A percentile compares a stretch with the other conserved stretches of the same genome.
phyloP scores from a whole-genome alignment of 2,329 filamentous ascomycete species.

The Arthrobotrys sinensis region DNA sequence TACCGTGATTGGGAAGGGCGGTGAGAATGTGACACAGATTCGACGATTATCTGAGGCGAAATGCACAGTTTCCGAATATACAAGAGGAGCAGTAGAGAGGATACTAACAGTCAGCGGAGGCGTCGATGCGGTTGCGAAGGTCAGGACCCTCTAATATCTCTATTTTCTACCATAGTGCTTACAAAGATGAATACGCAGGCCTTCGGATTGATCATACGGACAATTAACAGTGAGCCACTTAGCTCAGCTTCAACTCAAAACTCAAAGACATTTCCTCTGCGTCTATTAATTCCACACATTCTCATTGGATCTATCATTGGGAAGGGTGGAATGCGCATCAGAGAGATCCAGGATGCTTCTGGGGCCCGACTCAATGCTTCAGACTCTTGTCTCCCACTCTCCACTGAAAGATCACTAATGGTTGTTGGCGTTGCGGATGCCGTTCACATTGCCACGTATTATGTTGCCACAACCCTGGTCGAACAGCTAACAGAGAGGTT shows the following conservation, averaged over 20 bases:
- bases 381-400: slow-evolving; percentile 92
- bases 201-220: slow-evolving; percentile 97
- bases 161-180: not conserved
- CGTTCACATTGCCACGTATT: slow-evolving; percentile 98
- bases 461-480: slow-evolving; percentile 96
- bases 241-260: slow-evolving; percentile 89
- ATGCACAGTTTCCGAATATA: slow-evolving; percentile 98
- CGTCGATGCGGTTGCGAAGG: slow-evolving; percentile 97
- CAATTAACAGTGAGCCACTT: slow-evolving; percentile 95
- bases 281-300: slow-evolving; percentile 94
- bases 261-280: slow-evolving; percentile 97
- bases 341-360: slow-evolving; percentile 98
- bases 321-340: slow-evolving; percentile 94
- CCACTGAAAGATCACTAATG: slow-evolving; percentile 96
- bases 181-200: slow-evolving; percentile 73
- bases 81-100: slow-evolving; percentile 95
- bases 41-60: slow-evolving; percentile 95
- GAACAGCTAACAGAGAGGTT: slow-evolving; percentile 98
- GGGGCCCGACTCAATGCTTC: slow-evolving; percentile 97
- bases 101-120: slow-evolving; percentile 97
- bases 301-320: slow-evolving; percentile 99
- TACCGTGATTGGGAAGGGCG: slow-evolving; percentile 97
- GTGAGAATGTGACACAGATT: slow-evolving; percentile 98
- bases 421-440: slow-evolving; percentile 98
- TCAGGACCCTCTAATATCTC: slow-evolving; percentile 68